phyloP scores from a whole-genome alignment of 148 eudicot genomes.

The Selenicereus undatus region DNA sequence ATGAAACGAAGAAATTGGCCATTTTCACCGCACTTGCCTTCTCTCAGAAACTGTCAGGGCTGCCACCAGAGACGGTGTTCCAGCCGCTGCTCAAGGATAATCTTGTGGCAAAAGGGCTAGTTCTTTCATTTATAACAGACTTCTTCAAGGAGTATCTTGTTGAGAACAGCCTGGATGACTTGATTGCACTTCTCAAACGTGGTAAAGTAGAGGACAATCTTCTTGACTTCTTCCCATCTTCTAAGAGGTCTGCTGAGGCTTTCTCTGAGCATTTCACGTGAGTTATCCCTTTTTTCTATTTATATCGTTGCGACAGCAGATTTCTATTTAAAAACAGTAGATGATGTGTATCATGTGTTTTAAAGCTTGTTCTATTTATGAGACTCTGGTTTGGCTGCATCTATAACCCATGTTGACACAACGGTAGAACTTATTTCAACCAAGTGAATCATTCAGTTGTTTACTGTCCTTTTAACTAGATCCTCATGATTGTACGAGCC shows the following conservation, averaged over 20 bases:
- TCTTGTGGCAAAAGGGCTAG: conserved; percentile 94
- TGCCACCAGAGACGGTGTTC: conserved; percentile 95
- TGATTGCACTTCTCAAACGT: conserved; percentile 84
- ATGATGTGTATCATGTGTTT: neutral
- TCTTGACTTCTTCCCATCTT: conserved; percentile 82
- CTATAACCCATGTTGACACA: neutral
- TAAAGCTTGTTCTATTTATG: neutral
- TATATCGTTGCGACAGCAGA: no score
- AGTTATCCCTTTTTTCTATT: conserved; percentile 27
- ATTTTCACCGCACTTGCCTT: conserved; percentile 98
- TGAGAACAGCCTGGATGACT: conserved; percentile 92
- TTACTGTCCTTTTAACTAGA: neutral
- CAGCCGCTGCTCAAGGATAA: conserved; percentile 96
- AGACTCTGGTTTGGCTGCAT: neutral
- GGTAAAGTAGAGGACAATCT: conserved; percentile 89
- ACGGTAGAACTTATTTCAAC: neutral
- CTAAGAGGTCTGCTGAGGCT: conserved; percentile 81
- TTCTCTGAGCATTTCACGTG: conserved; percentile 95
- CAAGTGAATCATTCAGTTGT: neutral
- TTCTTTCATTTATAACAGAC: conserved; percentile 83
- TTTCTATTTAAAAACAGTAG: neutral
- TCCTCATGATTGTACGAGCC: neutral
- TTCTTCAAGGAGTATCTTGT: conserved; percentile 92
- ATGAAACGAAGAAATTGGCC: conserved; percentile 91
- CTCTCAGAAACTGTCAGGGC: conserved; percentile 96